Conservation (phyloP, 805 yeast genomes). For the Cyberlindnera mrakii region DNA sequence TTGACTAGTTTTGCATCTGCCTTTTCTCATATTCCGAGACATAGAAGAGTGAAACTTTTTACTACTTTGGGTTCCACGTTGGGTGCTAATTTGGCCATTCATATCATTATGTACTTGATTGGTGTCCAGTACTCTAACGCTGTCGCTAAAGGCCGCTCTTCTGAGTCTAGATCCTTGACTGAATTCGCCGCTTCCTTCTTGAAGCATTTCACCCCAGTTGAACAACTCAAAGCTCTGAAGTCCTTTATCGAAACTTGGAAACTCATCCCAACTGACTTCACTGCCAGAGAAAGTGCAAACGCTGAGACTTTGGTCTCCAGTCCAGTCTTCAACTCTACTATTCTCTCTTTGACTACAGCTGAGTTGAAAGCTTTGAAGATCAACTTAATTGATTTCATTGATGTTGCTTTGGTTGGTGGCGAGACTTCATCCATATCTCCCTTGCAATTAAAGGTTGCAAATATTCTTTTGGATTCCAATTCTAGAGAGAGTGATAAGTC, state of each 20-base stretch:
- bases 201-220: conserved; percentile 59
- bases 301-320: conserved; percentile 38
- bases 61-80: conserved; percentile 72
- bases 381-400: conserved; percentile 50
- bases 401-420: conserved; percentile 31
- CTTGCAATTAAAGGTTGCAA: conserved; percentile 48
- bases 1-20: conserved; percentile 90
- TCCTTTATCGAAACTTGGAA: conserved; percentile 48
- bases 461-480: conserved; percentile 39
- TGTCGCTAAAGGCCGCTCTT: conserved; percentile 46
- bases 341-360: conserved; percentile 41
- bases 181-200: conserved; percentile 72
- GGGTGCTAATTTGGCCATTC: conserved; percentile 61
- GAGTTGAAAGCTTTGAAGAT: conserved; percentile 46
- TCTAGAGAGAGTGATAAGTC: conserved; percentile 8
- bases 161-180: conserved; percentile 60
- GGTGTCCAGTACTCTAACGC: conserved; percentile 70
- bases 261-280: conserved; percentile 31
- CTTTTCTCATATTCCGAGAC: conserved; percentile 92
- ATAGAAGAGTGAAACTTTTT: conserved; percentile 83
- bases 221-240: conserved; percentile 54
- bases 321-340: conserved; percentile 57
- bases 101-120: conserved; percentile 67
- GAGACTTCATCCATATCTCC: conserved; percentile 36
- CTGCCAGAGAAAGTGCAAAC: conserved; percentile 10